These are phyloP conservation scores for Sedum album DNA, from an alignment of 164 flowering plant species.

Conservation along the genomic window DNA sequence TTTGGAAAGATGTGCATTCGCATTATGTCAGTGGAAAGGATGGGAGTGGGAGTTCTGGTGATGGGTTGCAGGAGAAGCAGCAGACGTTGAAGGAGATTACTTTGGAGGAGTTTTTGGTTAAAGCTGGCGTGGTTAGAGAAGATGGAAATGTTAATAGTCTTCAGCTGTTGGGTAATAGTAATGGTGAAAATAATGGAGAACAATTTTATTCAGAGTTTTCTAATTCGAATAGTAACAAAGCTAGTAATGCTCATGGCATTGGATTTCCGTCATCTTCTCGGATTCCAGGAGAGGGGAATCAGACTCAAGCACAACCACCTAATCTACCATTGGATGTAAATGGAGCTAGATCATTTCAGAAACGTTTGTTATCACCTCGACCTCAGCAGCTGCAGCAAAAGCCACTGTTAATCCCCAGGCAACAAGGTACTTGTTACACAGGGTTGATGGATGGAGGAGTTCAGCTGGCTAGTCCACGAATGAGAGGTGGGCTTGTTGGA, in stretches of 20 bases:
- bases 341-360: slow-evolving; percentile 41
- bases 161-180: not conserved
- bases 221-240: slow-evolving; percentile 12
- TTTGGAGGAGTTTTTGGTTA: slow-evolving; percentile 67
- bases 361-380: slow-evolving; percentile 16
- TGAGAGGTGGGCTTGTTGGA: slow-evolving; percentile 44
- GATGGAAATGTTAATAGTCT: slow-evolving; percentile 17
- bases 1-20: slow-evolving; percentile 48
- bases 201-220: slow-evolving; percentile 25
- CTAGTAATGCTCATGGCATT: slow-evolving; percentile 21
- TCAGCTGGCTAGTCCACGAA: slow-evolving; percentile 37
- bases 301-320: slow-evolving; percentile 22
- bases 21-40: slow-evolving; percentile 14
- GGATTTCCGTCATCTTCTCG: slow-evolving; percentile 27
- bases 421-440: slow-evolving; percentile 27
- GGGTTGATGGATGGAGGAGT: slow-evolving; percentile 22
- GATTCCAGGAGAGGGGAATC: slow-evolving; percentile 24
- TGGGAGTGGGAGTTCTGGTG: slow-evolving; percentile 16
- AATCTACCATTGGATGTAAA: slow-evolving; percentile 44
- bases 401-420: slow-evolving; percentile 26
- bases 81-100: slow-evolving; percentile 69
- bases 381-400: slow-evolving; percentile 20
- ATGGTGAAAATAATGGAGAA: not conserved
- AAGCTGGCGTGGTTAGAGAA: slow-evolving; percentile 77
- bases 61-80: slow-evolving; percentile 46